Base-by-base conservation (phyloP, 305 asterid genomes). In the Fraxinus sp. region DNA sequence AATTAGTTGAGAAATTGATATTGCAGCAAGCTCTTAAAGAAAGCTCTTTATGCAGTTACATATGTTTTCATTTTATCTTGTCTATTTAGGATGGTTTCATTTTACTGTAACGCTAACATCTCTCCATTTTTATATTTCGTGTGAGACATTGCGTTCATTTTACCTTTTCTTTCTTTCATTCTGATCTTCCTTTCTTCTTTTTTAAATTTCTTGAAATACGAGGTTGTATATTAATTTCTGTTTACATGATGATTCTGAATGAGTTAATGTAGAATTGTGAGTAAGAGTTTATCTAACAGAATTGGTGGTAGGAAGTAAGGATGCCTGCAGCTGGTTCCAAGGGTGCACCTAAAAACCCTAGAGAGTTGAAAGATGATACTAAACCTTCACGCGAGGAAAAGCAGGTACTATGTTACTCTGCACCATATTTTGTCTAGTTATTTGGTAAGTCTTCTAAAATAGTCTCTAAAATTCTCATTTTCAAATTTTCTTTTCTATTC, bases 311-410 rank as follows among this genome's bases (percentile, higher is more conserved):
- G 98, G 99, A 94, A 92, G 98, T 90, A 73, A 90, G 98, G 90
- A 93, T 95, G 97, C 97, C 98, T n/a, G 96, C 98, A 77, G 95
- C 98, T 75, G 99, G 98, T 84, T 46, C 94, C 80, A 94, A 94
- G 84, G 97, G 97, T 66, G 88, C 86, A 26, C 93, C 95, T 1
- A 94, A 88, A 88, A 92, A 92, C 84, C 97, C 93, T 22, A 85
- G 94, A 85, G 99, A 94, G 86, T 74, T 95, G 39, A 95, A 95
- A 86, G 97, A 94, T 84, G 97, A 95, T 86, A 94, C 93, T 32
- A 90, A 59, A 84, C 66, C 98, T 70, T 88, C 98, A 32, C 99
- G 97, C n/a, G 97, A 92, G 41, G 99, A 95, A 91, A 95, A 95
- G 85, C 92, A 83, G 98, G 98, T 94, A 68, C 72, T 70, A 36